phyloP scores from a whole-genome alignment of 805 yeast species.

The Kuraishia capsulata region DNA sequence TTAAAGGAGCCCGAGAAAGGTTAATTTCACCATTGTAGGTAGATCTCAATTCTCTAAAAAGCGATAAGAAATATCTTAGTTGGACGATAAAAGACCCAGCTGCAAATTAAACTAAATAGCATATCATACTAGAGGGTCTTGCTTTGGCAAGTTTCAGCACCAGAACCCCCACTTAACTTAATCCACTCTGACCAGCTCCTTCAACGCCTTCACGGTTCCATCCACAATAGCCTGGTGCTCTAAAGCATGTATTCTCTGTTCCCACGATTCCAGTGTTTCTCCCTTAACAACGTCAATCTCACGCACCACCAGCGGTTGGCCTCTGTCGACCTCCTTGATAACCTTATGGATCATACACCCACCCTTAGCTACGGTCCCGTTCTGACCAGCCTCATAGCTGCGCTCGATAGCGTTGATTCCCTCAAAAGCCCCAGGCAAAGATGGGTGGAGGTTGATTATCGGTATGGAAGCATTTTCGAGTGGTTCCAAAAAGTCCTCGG shows the following conservation, averaged over 20 bases:
- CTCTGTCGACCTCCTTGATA: conserved; percentile 92
- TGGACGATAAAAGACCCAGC: no score
- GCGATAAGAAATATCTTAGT: no score
- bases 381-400: conserved; percentile 92
- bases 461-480: conserved; percentile 53
- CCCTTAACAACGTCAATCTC: conserved; percentile 63
- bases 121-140: no score
- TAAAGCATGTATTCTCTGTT: conserved; percentile 66
- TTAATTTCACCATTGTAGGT: no score
- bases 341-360: conserved; percentile 97
- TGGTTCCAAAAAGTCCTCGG: conserved; percentile 66
- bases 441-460: conserved; percentile 92
- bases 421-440: conserved; percentile 93
- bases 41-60: no score
- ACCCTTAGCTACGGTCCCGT: conserved; percentile 63
- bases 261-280: conserved; percentile 75
- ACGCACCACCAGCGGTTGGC: conserved; percentile 79
- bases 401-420: conserved; percentile 96
- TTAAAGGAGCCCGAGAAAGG: no score
- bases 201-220: conserved; percentile 63
- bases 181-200: conserved; percentile 16
- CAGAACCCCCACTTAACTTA: no score
- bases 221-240: conserved; percentile 94
- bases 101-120: background rate
- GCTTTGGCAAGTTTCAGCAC: background rate